Evolutionary conservation across 192 early-diverging fungal genomes (phyloP).

Genomic region (Rhizophagus clarus): DNA sequence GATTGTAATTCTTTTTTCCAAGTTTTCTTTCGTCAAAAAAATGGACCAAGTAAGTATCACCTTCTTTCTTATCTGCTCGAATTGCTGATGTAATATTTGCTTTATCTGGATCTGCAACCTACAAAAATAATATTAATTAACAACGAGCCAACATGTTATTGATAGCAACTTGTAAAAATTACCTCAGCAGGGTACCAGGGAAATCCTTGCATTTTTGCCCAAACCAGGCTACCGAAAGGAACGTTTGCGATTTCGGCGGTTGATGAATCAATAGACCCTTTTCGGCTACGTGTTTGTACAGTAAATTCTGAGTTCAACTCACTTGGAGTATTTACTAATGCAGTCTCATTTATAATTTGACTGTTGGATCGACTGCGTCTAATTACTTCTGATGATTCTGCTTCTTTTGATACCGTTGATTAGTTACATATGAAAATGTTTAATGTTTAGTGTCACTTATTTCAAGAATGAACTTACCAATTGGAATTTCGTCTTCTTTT

Average conservation of each 20-base stretch:
- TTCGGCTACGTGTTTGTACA: slow-evolving; percentile 1
- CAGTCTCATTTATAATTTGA: not conserved
- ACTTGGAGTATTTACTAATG: not conserved
- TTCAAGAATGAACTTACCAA: not conserved
- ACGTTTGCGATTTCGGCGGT: not conserved
- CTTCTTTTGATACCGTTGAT: not conserved
- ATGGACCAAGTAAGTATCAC: slow-evolving; percentile 35
- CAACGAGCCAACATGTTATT: not conserved
- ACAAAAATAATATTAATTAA: slow-evolving; percentile 4
- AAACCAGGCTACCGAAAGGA: slow-evolving; percentile 43
- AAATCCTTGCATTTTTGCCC: slow-evolving; percentile 57
- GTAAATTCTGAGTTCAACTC: not conserved
- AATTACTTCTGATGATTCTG: not conserved
- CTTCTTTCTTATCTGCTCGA: slow-evolving; percentile 31
- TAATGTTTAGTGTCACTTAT: too few species aligned
- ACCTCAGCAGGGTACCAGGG: slow-evolving; percentile 58
- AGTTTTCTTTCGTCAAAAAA: slow-evolving; percentile 39
- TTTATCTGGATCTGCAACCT: slow-evolving; percentile 47
- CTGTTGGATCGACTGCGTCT: not conserved
- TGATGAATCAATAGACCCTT: not conserved
- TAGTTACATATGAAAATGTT: not conserved
- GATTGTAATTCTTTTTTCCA: slow-evolving; percentile 13
- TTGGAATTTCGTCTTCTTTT: not conserved
- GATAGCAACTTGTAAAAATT: slow-evolving; percentile 5
- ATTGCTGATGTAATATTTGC: slow-evolving; percentile 38